Conservation (phyloP, 2,329 filamentous ascomycete species). For the Cladosporium sp. region DNA sequence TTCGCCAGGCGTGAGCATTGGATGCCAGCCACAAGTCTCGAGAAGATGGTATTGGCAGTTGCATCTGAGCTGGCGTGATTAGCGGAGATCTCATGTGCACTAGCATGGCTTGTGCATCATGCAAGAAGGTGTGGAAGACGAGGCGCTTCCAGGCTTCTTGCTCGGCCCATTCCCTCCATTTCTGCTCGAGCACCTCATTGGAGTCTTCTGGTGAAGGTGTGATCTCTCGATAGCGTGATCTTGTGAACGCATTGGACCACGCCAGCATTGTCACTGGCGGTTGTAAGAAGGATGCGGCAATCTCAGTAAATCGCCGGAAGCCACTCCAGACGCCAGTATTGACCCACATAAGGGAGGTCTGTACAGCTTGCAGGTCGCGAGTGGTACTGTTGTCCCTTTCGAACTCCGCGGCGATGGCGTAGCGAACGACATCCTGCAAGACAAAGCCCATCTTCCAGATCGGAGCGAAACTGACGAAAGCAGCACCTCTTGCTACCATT, state of each 20-base stretch:
- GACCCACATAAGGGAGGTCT: slow-evolving; percentile 49
- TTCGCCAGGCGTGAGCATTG: slow-evolving; percentile 63
- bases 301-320: slow-evolving; percentile 57
- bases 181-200: slow-evolving; percentile 58
- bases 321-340: slow-evolving; percentile 59
- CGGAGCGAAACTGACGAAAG: slow-evolving; percentile 55
- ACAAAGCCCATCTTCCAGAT: slow-evolving; percentile 60
- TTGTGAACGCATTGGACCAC: slow-evolving; percentile 29
- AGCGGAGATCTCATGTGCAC: slow-evolving; percentile 62
- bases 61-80: slow-evolving; percentile 67
- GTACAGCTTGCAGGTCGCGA: slow-evolving; percentile 50
- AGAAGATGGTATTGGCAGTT: slow-evolving; percentile 62
- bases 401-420: slow-evolving; percentile 39
- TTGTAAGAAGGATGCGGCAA: slow-evolving; percentile 57
- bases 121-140: slow-evolving; percentile 62
- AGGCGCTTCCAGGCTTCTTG: slow-evolving; percentile 68
- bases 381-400: slow-evolving; percentile 51
- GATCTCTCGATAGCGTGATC: slow-evolving; percentile 39
- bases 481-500: slow-evolving; percentile 58
- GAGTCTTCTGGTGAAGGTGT: slow-evolving; percentile 53
- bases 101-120: slow-evolving; percentile 67
- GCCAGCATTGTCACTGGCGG: slow-evolving; percentile 52
- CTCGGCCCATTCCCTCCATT: slow-evolving; percentile 65
- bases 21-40: slow-evolving; percentile 65
- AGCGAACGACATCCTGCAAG: slow-evolving; percentile 48